Base-by-base conservation (phyloP, 768 basidiomycete genomes). In the Lactifluus volemus region DNA sequence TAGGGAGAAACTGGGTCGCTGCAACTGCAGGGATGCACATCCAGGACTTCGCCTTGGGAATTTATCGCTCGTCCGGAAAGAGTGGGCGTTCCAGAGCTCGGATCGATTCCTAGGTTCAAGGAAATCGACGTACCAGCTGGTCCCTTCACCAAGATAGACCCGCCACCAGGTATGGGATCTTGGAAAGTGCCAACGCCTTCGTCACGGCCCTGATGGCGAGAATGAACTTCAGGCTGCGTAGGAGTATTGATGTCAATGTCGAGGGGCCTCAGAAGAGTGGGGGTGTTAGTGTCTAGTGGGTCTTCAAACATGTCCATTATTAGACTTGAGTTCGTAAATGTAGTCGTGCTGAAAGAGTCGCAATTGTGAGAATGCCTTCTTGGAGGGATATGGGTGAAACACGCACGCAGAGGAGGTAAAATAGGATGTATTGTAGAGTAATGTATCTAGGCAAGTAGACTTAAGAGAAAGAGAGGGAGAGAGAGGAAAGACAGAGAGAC, bases 1-100 rank as follows among this genome's bases (percentile, higher is more conserved):
- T 48, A 41, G 0, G 48, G 32, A 10, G 57, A 53, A 58, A 49
- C 11, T 0, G 56, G 56, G 7, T 63, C 8, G 32, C 44, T 45
- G 41, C 61, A 63, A 14, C 56, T 36, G 14, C 61, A 63, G 14
- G 51, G 47, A 17, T 63, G 61, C 1, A 63, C 61, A 8, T 63
- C 57, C 21, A 49, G 39, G 21, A 58, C 47, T 17, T 58, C 34
- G 9, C 61, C 61, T 15, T 36, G 52, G 1, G 56, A 19, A 3
- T 34, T 58, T n/a, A 53, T 54, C 45, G 61, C 52, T 44, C 47
- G 47, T 49, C 61, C 61, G 9, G 56, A 63, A 17, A 63, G 52
- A 36, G 58, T 34, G 17, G 61, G 61, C 6, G 61, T 58, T 30
- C 61, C 56, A 21, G 52, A 58, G 39, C 48, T 44, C 8, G 61